These are phyloP conservation scores for Testicularia cyperi DNA, from an alignment of 1,284 basidiomycete genomes.

Conservation along the genomic window DNA sequence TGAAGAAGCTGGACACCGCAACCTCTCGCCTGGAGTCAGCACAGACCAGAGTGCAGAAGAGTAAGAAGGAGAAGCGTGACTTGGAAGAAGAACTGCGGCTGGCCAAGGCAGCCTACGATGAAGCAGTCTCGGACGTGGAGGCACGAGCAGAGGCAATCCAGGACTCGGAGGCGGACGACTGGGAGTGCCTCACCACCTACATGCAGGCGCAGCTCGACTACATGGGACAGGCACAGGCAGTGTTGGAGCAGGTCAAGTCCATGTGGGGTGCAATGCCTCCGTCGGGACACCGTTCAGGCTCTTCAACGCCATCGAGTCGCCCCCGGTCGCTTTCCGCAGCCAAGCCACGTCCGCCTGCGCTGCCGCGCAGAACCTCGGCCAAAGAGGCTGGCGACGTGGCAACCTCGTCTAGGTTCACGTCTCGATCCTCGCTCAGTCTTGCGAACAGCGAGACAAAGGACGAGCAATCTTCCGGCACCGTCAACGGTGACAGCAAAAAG, in stretches of 20 bases:
- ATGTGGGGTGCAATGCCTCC: slow-evolving; percentile 5
- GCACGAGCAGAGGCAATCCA: slow-evolving; percentile 36
- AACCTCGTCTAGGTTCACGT: slow-evolving; percentile 4
- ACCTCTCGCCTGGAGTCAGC: slow-evolving; percentile 37
- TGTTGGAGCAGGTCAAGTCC: slow-evolving; percentile 41
- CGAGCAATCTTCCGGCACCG: not conserved
- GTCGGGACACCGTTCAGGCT: not conserved
- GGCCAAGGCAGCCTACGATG: slow-evolving; percentile 46
- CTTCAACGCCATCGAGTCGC: slow-evolving; percentile 5
- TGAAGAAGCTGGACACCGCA: slow-evolving; percentile 43
- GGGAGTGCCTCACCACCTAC: slow-evolving; percentile 36
- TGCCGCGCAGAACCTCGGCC: slow-evolving; percentile 16
- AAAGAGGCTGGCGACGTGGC: slow-evolving; percentile 12
- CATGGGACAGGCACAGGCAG: slow-evolving; percentile 33
- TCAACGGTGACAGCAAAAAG: not conserved
- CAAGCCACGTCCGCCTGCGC: slow-evolving; percentile 8
- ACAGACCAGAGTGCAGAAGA: slow-evolving; percentile 47
- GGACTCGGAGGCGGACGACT: slow-evolving; percentile 43
- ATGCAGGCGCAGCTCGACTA: slow-evolving; percentile 47
- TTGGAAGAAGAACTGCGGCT: slow-evolving; percentile 48
- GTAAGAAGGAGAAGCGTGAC: slow-evolving; percentile 52
- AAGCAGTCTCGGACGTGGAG: slow-evolving; percentile 46
- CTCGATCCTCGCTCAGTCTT: slow-evolving; percentile 20
- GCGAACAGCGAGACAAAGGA: slow-evolving; percentile 4
- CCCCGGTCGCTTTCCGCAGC: slow-evolving; percentile 5